Base-by-base conservation (phyloP, 2,329 filamentous ascomycete species). In the Aspergillus pseudoviridinutans region DNA sequence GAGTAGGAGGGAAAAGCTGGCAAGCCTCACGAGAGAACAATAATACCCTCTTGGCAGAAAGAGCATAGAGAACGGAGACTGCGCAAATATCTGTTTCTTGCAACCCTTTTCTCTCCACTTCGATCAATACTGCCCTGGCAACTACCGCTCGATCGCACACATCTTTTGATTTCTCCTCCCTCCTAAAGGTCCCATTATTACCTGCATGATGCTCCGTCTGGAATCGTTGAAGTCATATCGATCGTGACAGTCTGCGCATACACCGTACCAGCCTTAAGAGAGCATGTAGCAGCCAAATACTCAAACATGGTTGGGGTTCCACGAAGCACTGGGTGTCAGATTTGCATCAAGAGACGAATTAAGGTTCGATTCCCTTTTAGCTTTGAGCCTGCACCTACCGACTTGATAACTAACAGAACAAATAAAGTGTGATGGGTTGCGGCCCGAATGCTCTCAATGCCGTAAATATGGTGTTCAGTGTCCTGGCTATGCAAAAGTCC, bases 291-390 rank as follows among this genome's bases (percentile, higher is more conserved):
- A 27, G 14, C 55, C 50, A 6, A 47, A 35, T 20, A 46, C 27
- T 42, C 58, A 61, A 38, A 44, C 28, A 73, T 74, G 71, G 71
- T 74, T 41, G 71, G 71, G 24, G 66, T 74, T 44, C 72, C 71
- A 38, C 64, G 71, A 53, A 73, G 71, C 59, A 73, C 71, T 65
- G 71, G 71, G 50, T 74, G 72, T 60, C 61, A 66, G 49, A 69
- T 64, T 41, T 74, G 72, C 59, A 67, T 73, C 28, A 63, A 69
- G 56, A 66, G 71, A 29, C 66, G 71, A 27, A 69, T 74, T 47
- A 71, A 65, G 60, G 66, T 68, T 50, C 14, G 57, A 50, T 24
- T 50, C 25, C 22, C 29, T 29, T 32, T 28, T 22, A 28, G 6
- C 32, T 10, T 14, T 22, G 3, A 44, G 49, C 8, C 22, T n/a